These are phyloP conservation scores for Microsporum ferrugineum DNA, from an alignment of 2,329 filamentous ascomycete species.

Conservation along the genomic window DNA sequence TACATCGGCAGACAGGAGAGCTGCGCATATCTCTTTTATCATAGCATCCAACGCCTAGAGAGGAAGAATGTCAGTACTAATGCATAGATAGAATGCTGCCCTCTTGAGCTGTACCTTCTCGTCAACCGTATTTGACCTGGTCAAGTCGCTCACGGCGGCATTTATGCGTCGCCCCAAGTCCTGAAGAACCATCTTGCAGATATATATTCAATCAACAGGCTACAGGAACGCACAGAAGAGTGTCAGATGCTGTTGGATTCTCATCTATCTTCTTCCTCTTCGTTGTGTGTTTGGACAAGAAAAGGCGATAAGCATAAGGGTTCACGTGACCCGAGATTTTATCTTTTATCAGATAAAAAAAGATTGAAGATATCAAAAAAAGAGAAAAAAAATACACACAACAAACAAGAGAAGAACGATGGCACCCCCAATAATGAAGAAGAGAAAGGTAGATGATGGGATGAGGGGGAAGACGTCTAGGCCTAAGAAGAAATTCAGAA, in stretches of 20 bases:
- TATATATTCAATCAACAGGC: neutral
- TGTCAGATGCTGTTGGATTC: neutral
- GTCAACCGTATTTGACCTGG: slow-evolving; percentile 81
- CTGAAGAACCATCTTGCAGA: slow-evolving; percentile 78
- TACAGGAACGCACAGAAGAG: neutral
- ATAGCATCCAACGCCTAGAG: slow-evolving; percentile 83
- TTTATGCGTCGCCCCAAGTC: slow-evolving; percentile 98
- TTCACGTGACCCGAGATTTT: neutral
- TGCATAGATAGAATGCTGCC: neutral
- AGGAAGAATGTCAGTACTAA: slow-evolving; percentile 10
- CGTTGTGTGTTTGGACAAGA: neutral
- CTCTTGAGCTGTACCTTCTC: slow-evolving; percentile 58
- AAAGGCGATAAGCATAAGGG: neutral
- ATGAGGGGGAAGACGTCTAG: slow-evolving; percentile 42
- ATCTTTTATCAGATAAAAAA: neutral
- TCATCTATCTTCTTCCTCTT: neutral
- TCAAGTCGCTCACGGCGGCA: slow-evolving; percentile 85
- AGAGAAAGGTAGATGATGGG: slow-evolving; percentile 50
- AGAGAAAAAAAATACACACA: neutral
- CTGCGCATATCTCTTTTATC: slow-evolving; percentile 96
- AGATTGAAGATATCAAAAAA: neutral
- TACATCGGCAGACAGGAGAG: slow-evolving; percentile 91
- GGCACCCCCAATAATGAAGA: slow-evolving; percentile 35
- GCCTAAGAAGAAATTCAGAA: slow-evolving; percentile 49
- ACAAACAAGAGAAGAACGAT: slow-evolving; percentile 21